Evolutionary conservation across 2,329 filamentous ascomycete species (phyloP).

Genomic region (Cryphonectria nitschkei): DNA sequence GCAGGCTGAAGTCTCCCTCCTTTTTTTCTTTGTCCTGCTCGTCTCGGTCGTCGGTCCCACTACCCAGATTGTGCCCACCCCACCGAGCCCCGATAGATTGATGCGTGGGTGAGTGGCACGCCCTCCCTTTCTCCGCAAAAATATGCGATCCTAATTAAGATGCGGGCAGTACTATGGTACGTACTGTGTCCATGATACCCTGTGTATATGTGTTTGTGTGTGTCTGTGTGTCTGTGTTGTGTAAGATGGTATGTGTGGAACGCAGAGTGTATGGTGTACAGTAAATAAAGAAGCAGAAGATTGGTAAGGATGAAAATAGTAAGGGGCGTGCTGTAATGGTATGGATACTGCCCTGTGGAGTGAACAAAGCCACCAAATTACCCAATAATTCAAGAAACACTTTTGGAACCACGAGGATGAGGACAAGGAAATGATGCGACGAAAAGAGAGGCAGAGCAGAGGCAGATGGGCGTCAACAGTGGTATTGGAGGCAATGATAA

Average conservation of each 20-base stretch:
- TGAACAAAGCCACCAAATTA: not conserved
- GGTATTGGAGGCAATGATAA: not conserved
- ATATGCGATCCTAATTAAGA: conserved; percentile 1
- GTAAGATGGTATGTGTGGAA: not conserved
- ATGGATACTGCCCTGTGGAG: not conserved
- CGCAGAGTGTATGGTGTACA: not conserved
- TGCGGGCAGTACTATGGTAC: not conserved
- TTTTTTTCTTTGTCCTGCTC: not conserved
- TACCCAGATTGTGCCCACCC: conserved; percentile 10
- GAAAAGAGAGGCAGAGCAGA: not conserved
- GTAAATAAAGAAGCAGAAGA: not conserved
- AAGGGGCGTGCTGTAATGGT: not conserved
- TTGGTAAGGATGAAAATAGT: not conserved
- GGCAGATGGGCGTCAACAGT: not conserved
- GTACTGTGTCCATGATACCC: not conserved
- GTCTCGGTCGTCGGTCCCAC: conserved; percentile 24
- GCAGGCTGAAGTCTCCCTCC: not conserved
- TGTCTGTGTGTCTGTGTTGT: not conserved
- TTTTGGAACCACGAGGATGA: not conserved
- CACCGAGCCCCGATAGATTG: conserved; percentile 1
- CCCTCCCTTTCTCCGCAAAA: conserved; percentile 8
- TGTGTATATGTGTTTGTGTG: not conserved
- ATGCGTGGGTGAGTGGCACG: not conserved
- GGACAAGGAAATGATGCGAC: not conserved
- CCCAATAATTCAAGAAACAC: not conserved